Percentiles rank a stretch among this genome's conserved stretches.
phyloP scores from a whole-genome alignment of 2,329 filamentous ascomycete genomes.

The Lizonia empirigonia region DNA sequence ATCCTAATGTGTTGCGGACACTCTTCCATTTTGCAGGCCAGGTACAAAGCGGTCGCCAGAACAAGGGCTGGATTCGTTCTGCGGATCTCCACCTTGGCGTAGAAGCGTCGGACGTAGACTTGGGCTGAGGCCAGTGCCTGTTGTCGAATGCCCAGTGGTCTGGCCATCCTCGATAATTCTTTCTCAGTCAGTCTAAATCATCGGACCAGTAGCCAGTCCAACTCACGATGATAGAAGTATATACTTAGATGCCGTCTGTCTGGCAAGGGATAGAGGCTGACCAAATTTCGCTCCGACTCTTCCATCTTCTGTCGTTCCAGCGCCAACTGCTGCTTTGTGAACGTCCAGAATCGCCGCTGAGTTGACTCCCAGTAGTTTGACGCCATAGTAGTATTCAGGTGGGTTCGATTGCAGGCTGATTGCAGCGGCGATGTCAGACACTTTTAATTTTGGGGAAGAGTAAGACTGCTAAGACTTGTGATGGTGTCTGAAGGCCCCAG shows the following conservation, averaged over 20 bases:
- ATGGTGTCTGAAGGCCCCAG: not conserved
- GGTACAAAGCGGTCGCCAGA: constrained; percentile 88
- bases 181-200: not conserved
- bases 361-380: constrained; percentile 97
- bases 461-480: not conserved
- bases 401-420: not conserved
- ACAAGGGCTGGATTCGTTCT: constrained; percentile 93
- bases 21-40: constrained; percentile 98
- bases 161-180: constrained; percentile 80
- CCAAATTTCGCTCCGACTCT: constrained; percentile 73
- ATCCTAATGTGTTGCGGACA: constrained; percentile 94
- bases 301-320: constrained; percentile 77
- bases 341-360: constrained; percentile 88
- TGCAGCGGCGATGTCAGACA: no score
- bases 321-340: constrained; percentile 79
- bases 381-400: constrained; percentile 65
- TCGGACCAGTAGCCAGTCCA: not conserved
- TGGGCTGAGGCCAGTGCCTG: constrained; percentile 94
- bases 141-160: constrained; percentile 83
- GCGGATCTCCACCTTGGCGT: constrained; percentile 86
- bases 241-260: constrained; percentile 83
- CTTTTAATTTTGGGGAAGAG: not conserved
- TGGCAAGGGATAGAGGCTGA: constrained; percentile 81
- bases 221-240: constrained; percentile 84
- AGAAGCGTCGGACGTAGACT: constrained; percentile 93